These are phyloP conservation scores for Geotrichum histeridarum DNA, from an alignment of 1,139 yeast genomes.

Conservation along the genomic window DNA sequence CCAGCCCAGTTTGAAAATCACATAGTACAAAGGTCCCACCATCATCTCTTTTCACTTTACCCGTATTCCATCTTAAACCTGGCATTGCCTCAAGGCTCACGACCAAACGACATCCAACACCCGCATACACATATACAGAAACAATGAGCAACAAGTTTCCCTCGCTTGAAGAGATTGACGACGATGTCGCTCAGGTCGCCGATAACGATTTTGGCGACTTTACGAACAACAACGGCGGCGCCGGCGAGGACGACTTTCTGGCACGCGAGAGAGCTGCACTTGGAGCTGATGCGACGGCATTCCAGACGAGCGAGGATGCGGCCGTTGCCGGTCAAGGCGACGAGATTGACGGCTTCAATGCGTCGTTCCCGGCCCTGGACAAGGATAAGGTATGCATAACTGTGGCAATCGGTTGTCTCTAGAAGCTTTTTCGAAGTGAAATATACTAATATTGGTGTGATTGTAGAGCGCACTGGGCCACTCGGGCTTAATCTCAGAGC, in stretches of 20 bases:
- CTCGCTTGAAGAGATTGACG: slow-evolving; percentile 55
- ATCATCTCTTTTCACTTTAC: too few species aligned
- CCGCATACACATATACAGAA: not conserved
- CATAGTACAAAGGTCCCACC: too few species aligned
- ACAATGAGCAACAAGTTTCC: slow-evolving; percentile 85
- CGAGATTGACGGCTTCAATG: slow-evolving; percentile 43
- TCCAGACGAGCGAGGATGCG: slow-evolving; percentile 62
- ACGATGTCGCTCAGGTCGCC: slow-evolving; percentile 29
- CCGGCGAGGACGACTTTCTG: slow-evolving; percentile 71
- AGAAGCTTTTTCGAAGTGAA: too few species aligned
- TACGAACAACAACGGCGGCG: slow-evolving; percentile 32
- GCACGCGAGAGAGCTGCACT: slow-evolving; percentile 79
- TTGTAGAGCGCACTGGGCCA: slow-evolving; percentile 20
- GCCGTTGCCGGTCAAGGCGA: slow-evolving; percentile 46
- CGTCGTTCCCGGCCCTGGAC: slow-evolving; percentile 54
- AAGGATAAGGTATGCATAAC: not conserved
- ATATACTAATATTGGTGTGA: too few species aligned
- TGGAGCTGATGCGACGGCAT: slow-evolving; percentile 67
- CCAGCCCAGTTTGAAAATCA: too few species aligned
- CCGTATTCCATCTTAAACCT: too few species aligned
- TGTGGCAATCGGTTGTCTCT: too few species aligned
- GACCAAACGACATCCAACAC: not conserved
- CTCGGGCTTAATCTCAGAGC: slow-evolving; percentile 30
- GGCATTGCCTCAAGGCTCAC: slow-evolving; percentile 1
- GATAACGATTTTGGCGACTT: slow-evolving; percentile 39